Evolutionary conservation across 208 protist species (phyloP).

Genomic region (Paratrypanosoma confusum): DNA sequence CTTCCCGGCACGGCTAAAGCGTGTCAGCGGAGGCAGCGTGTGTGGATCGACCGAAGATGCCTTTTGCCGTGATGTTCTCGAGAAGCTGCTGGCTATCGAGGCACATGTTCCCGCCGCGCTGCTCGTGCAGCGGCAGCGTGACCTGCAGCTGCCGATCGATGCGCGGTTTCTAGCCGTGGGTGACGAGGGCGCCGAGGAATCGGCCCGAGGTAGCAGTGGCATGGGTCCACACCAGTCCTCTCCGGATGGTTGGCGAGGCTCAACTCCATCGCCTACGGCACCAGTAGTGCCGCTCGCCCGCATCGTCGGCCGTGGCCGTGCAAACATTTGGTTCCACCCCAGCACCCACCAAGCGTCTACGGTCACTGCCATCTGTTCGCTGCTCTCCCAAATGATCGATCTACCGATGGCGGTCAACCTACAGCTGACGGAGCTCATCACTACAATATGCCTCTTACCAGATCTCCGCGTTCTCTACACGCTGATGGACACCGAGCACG

Average conservation of each 20-base stretch:
- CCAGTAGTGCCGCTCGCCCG: too few species aligned
- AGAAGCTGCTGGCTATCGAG: slow-evolving; percentile 44
- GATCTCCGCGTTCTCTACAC: slow-evolving; percentile 64
- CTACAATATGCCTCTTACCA: slow-evolving; percentile 37
- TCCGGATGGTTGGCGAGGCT: too few species aligned
- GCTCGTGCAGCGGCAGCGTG: slow-evolving; percentile 11
- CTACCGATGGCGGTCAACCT: slow-evolving; percentile 29
- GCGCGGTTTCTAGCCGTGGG: too few species aligned
- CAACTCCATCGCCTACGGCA: too few species aligned
- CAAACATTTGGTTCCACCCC: slow-evolving; percentile 37
- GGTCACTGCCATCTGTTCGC: slow-evolving; percentile 24
- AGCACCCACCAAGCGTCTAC: slow-evolving; percentile 28
- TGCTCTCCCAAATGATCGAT: slow-evolving; percentile 21
- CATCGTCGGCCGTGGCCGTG: too few species aligned
- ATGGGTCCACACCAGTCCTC: too few species aligned
- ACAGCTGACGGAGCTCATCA: slow-evolving; percentile 33
- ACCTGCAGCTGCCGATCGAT: too few species aligned
- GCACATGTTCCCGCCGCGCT: slow-evolving; percentile 20
- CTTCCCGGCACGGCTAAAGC: slow-evolving; percentile 27
- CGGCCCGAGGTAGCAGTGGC: too few species aligned
- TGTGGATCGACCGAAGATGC: slow-evolving; percentile 11
- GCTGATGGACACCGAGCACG: slow-evolving; percentile 36
- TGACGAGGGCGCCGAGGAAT: too few species aligned
- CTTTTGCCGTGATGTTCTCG: slow-evolving; percentile 37
- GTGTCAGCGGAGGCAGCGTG: slow-evolving; percentile 4